These are phyloP conservation scores for Oryza glumipatula DNA, from an alignment of 176 grass and related monocot species.

Conservation along the genomic window DNA sequence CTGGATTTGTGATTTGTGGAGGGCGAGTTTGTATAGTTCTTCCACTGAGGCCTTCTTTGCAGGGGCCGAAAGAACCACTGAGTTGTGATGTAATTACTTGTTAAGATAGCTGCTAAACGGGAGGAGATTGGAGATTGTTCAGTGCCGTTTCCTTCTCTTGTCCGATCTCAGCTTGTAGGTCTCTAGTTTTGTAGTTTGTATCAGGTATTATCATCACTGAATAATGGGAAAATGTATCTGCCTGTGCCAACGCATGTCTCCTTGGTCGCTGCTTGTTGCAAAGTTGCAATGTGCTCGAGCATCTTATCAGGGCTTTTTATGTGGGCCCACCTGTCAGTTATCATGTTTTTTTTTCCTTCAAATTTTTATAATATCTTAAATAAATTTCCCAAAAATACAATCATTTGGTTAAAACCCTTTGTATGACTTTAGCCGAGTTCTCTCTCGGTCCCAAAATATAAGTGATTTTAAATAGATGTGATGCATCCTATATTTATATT, in stretches of 20 bases:
- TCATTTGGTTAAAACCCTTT: too few species aligned
- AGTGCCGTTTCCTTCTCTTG: neutral
- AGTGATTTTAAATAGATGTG: too few species aligned
- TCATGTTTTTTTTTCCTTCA: too few species aligned
- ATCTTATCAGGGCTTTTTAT: neutral
- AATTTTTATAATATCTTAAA: too few species aligned
- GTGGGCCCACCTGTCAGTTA: too few species aligned
- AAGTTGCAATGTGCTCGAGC: neutral
- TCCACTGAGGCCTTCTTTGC: constrained; percentile 42
- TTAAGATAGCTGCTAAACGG: constrained; percentile 28
- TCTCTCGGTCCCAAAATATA: too few species aligned
- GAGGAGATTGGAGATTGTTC: constrained; percentile 45
- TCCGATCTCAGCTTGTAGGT: neutral
- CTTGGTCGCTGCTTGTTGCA: neutral
- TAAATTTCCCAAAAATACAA: too few species aligned
- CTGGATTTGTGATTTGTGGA: constrained; percentile 55
- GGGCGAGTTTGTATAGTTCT: constrained; percentile 55
- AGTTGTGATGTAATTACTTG: constrained; percentile 68
- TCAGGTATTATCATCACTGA: neutral
- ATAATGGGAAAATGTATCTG: neutral
- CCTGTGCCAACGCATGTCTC: neutral
- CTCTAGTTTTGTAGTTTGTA: neutral
- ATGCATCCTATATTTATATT: too few species aligned
- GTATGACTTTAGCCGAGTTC: too few species aligned
- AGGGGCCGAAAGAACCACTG: constrained; percentile 27